phyloP scores from a whole-genome alignment of 164 flowering plant genomes.

The Annona squamosa region DNA sequence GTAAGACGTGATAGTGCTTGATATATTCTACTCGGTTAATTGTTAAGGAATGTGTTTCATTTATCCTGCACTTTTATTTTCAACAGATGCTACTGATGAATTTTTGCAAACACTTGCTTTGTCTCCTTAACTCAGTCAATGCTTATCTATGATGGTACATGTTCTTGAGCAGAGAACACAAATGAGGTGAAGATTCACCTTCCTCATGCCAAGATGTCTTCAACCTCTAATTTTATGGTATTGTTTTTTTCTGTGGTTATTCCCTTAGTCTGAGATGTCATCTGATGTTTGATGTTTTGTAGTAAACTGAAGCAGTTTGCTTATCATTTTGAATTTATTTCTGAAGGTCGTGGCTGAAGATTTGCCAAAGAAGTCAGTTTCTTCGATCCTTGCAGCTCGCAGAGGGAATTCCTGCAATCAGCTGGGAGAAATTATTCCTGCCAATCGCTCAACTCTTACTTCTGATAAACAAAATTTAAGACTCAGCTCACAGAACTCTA shows the following conservation, averaged over 20 bases:
- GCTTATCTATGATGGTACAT: not conserved
- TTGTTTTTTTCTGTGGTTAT: not conserved
- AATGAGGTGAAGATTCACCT: constrained; percentile 12
- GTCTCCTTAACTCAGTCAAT: not conserved
- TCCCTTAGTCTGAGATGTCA: not conserved
- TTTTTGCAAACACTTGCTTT: not conserved
- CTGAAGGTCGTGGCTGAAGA: constrained; percentile 30
- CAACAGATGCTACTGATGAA: not conserved
- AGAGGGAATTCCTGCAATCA: constrained; percentile 24
- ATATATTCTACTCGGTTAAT: not conserved
- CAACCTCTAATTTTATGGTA: constrained; percentile 22
- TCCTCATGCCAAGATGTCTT: constrained; percentile 17
- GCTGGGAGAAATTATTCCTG: constrained; percentile 52
- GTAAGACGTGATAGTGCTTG: not conserved
- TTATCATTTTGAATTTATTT: constrained; percentile 9
- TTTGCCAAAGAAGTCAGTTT: constrained; percentile 21
- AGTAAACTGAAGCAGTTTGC: not conserved
- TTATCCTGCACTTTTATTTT: not conserved
- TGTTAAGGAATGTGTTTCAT: not conserved
- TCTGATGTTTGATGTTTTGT: not conserved
- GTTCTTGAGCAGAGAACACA: not conserved
- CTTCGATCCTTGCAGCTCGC: constrained; percentile 28
- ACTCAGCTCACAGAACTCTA: constrained; percentile 23
- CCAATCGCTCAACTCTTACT: constrained; percentile 56
- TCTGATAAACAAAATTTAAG: constrained; percentile 13